phyloP scores from a whole-genome alignment of 306 rosid genomes.

The Gynostemma pentaphyllum region DNA sequence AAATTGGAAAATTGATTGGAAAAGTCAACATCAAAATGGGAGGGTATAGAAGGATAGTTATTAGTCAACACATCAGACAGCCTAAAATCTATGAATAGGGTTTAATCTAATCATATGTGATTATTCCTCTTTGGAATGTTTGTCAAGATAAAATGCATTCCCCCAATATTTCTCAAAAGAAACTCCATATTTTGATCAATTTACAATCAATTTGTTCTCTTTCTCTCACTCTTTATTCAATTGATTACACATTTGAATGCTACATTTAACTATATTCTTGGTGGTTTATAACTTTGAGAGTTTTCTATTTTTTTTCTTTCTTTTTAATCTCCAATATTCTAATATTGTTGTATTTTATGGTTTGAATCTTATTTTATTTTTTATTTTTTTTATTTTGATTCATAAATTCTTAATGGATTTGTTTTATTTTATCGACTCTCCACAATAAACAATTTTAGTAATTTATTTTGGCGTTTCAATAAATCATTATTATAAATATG shows the following conservation, averaged over 20 bases:
- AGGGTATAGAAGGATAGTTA: not conserved
- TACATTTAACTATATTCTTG: not conserved
- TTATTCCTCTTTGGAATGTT: slow-evolving; percentile 2
- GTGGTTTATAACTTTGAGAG: not conserved
- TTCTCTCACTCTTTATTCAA: not conserved
- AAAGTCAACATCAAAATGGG: slow-evolving; percentile 7
- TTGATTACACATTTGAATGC: not conserved
- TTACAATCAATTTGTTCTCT: too few species aligned
- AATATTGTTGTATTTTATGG: too few species aligned
- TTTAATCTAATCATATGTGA: slow-evolving; percentile 2
- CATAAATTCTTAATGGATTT: too few species aligned
- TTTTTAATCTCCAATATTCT: not conserved
- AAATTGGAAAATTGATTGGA: not conserved
- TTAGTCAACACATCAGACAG: slow-evolving; percentile 4
- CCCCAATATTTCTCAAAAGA: too few species aligned
- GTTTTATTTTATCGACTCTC: too few species aligned
- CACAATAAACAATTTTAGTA: too few species aligned
- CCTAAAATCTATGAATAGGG: slow-evolving; percentile 8
- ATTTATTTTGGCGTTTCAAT: too few species aligned
- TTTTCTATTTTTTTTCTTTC: not conserved
- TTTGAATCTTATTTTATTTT: too few species aligned
- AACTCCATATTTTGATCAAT: too few species aligned
- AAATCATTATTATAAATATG: too few species aligned
- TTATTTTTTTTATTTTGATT: too few species aligned
- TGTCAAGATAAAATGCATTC: not conserved